A percentile compares a stretch with the other conserved stretches of the same genome.
These are phyloP conservation scores for Monilinia vaccinii-corymbosi DNA, from an alignment of 2,329 filamentous ascomycete species.

Conservation along the genomic window DNA sequence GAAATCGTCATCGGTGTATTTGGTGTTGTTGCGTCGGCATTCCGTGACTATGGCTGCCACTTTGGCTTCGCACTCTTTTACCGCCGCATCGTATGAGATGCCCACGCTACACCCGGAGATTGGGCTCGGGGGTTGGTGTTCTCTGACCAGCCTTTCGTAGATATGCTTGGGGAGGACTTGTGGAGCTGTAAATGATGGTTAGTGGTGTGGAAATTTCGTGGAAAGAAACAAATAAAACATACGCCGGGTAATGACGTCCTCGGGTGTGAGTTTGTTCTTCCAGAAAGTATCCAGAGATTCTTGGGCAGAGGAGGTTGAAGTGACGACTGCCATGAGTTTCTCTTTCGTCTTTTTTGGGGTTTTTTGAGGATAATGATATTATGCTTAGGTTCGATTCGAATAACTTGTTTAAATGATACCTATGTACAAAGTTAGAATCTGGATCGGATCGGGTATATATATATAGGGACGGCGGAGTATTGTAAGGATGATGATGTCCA, in stretches of 20 bases:
- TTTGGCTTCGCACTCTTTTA: constrained; percentile 54
- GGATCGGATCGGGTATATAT: neutral
- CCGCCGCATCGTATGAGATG: constrained; percentile 62
- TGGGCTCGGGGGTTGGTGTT: neutral
- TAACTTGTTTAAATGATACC: neutral
- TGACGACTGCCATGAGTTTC: neutral
- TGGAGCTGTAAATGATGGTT: neutral
- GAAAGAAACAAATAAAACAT: neutral
- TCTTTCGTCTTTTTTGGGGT: no score
- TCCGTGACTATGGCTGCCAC: constrained; percentile 49
- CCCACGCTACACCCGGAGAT: constrained; percentile 24
- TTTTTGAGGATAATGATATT: neutral
- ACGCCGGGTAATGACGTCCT: neutral
- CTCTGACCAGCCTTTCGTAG: neutral
- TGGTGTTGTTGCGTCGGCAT: constrained; percentile 67
- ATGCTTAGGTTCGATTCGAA: neutral
- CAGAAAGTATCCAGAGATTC: constrained; percentile 4
- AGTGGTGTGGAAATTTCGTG: neutral
- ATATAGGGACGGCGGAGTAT: neutral
- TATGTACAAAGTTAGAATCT: neutral
- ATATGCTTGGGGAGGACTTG: constrained; percentile 4
- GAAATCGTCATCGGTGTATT: constrained; percentile 73
- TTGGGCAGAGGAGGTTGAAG: neutral
- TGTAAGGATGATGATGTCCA: neutral
- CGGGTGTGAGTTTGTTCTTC: neutral